Percentiles rank a stretch among this genome's conserved stretches.
Conservation (phyloP, 768 basidiomycete species). For the Leccinum rimulosum region DNA sequence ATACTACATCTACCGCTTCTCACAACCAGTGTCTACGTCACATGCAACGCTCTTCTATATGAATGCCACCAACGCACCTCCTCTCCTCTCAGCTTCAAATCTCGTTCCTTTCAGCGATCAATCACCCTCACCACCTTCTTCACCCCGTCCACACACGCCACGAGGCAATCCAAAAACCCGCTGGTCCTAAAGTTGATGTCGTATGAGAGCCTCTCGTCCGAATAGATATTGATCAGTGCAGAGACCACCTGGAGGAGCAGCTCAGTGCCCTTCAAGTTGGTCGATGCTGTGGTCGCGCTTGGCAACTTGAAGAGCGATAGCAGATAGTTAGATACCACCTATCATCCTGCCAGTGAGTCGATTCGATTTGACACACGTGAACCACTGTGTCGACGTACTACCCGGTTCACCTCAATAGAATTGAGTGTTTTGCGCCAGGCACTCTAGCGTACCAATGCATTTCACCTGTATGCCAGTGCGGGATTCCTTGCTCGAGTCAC, state of each 20-base stretch:
- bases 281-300: conserved; percentile 34
- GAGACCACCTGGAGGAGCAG: conserved; percentile 75
- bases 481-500: conserved; percentile 37
- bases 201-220: conserved; percentile 78
- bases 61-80: conserved; percentile 72
- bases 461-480: conserved; percentile 41
- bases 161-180: conserved; percentile 52
- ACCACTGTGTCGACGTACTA: conserved; percentile 31
- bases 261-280: conserved; percentile 48
- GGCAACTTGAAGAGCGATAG: conserved; percentile 54
- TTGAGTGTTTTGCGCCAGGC: conserved; percentile 68
- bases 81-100: conserved; percentile 66
- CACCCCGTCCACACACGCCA: conserved; percentile 58
- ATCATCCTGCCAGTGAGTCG: not conserved
- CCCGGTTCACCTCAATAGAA: conserved; percentile 55
- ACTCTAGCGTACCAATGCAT: conserved; percentile 83
- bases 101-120: conserved; percentile 62
- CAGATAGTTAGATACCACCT: conserved; percentile 66
- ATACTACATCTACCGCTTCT: not conserved
- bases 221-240: conserved; percentile 89
- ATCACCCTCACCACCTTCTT: conserved; percentile 62
- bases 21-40: not conserved
- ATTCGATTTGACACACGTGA: not conserved
- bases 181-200: conserved; percentile 78
- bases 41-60: conserved; percentile 57